Conservation (phyloP, 106 monocot species). For the Acanthochlamys bracteata region DNA sequence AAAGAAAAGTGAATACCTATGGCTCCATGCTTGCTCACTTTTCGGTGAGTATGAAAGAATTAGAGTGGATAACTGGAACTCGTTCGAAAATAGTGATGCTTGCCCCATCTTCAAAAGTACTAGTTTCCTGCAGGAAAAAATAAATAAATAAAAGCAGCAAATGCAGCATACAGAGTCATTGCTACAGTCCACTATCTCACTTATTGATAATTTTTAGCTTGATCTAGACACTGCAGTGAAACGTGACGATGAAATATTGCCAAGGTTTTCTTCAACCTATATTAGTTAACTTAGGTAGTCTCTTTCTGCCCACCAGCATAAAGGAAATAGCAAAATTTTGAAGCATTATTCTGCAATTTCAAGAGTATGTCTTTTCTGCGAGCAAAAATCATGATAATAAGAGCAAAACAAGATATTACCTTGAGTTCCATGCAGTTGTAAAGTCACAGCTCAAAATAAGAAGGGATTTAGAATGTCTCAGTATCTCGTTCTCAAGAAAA, state of each 20-base stretch:
- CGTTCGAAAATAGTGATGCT: constrained; percentile 32
- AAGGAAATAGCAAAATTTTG: too few species aligned
- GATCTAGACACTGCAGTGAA: too few species aligned
- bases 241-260: too few species aligned
- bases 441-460: constrained; percentile 50
- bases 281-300: too few species aligned
- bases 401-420: constrained; percentile 32
- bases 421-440: constrained; percentile 67
- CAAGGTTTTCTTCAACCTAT: too few species aligned
- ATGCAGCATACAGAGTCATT: too few species aligned
- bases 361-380: too few species aligned
- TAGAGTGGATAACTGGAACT: constrained; percentile 44
- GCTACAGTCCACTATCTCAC: too few species aligned
- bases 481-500: constrained; percentile 28
- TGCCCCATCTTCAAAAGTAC: constrained; percentile 37
- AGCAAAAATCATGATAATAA: too few species aligned
- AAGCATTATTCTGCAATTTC: too few species aligned
- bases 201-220: too few species aligned
- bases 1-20: constrained; percentile 35
- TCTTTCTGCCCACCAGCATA: too few species aligned
- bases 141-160: not conserved
- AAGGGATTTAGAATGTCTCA: constrained; percentile 49
- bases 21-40: constrained; percentile 69
- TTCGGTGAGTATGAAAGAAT: constrained; percentile 80
- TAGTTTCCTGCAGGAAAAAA: constrained; percentile 46